Percentiles rank a stretch among this genome's conserved stretches.
Evolutionary conservation across 331 rosid species (phyloP).

Genomic region (Rhamnella rubrinervis): DNA sequence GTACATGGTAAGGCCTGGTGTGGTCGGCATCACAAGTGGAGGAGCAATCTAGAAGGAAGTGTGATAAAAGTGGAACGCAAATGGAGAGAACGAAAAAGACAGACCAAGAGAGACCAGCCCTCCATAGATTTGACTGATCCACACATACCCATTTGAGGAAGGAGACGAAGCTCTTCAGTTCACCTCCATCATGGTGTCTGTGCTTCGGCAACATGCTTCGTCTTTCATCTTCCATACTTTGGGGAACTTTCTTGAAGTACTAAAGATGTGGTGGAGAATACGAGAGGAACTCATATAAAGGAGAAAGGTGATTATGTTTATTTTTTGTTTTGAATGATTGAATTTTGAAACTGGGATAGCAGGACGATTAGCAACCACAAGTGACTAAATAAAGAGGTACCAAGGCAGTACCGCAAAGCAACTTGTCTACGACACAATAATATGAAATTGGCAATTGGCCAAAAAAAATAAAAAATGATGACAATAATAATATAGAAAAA

Average conservation of each 20-base stretch:
- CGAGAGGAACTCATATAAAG: conserved; percentile 2
- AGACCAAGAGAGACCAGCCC: conserved; percentile 57
- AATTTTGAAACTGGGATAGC: too few species aligned
- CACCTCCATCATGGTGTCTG: conserved; percentile 32
- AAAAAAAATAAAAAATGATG: too few species aligned
- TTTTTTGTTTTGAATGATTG: too few species aligned
- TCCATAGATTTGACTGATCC: conserved; percentile 58
- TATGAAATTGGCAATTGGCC: too few species aligned
- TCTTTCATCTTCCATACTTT: conserved; percentile 55
- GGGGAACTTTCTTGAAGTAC: conserved; percentile 4
- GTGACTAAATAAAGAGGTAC: too few species aligned
- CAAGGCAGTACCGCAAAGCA: too few species aligned
- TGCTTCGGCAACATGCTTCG: conserved; percentile 12
- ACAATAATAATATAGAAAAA: too few species aligned
- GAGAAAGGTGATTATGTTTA: not conserved
- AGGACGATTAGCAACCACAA: too few species aligned
- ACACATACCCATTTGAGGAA: conserved; percentile 64
- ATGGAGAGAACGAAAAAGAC: conserved; percentile 52
- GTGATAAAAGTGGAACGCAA: conserved; percentile 57
- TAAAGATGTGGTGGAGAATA: conserved; percentile 7
- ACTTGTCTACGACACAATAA: too few species aligned
- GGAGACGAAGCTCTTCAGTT: conserved; percentile 43
- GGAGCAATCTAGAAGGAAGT: conserved; percentile 62
- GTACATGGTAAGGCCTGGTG: conserved; percentile 64
- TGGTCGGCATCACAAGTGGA: conserved; percentile 64